Conservation (phyloP, 192 early-diverging fungal species). For the Rhizophagus clarus region DNA sequence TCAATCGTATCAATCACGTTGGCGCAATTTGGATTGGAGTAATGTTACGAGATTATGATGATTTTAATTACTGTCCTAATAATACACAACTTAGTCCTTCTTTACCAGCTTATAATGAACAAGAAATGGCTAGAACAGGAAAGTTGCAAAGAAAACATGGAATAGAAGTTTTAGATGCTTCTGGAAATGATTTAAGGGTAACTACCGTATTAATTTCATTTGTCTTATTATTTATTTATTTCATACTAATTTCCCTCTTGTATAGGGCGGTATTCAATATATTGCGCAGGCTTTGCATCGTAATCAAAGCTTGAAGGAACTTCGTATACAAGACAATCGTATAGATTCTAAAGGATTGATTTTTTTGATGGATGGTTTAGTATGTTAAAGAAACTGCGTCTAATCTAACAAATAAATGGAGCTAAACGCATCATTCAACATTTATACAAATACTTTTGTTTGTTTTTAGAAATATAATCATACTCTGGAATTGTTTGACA, state of each 20-base stretch:
- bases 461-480: slow-evolving; percentile 51
- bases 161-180: slow-evolving; percentile 42
- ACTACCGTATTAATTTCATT: neutral
- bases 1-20: slow-evolving; percentile 49
- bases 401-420: too few species aligned
- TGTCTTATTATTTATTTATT: neutral
- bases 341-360: slow-evolving; percentile 51
- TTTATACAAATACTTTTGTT: neutral
- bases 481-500: slow-evolving; percentile 44
- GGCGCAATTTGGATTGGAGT: slow-evolving; percentile 57
- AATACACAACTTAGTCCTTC: neutral
- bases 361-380: slow-evolving; percentile 53
- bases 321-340: slow-evolving; percentile 50
- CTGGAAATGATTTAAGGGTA: slow-evolving; percentile 51
- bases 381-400: slow-evolving; percentile 29
- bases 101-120: neutral
- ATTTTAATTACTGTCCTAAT: slow-evolving; percentile 1
- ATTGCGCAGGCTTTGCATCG: slow-evolving; percentile 57
- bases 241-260: neutral
- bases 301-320: slow-evolving; percentile 49
- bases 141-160: slow-evolving; percentile 33
- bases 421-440: too few species aligned
- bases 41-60: slow-evolving; percentile 57
- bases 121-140: neutral
- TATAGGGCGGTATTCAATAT: slow-evolving; percentile 53